Percentiles rank a stretch among this genome's conserved stretches.
These are phyloP conservation scores for Blastocystis sp. DNA, from an alignment of 352 stramenopile genomes.

Conservation along the genomic window DNA sequence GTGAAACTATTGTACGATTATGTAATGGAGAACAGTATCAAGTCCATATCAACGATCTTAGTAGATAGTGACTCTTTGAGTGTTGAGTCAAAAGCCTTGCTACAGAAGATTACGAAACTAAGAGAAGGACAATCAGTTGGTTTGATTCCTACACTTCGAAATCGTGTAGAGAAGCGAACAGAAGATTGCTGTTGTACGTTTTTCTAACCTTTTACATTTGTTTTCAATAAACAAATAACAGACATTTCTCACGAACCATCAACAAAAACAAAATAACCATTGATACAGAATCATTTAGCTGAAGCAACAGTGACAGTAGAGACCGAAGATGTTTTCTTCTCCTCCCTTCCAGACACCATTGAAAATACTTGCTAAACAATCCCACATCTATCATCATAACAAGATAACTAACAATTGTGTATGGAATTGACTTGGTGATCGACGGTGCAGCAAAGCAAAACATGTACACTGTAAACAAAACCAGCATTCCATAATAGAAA, in stretches of 20 bases:
- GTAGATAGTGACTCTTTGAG: background rate
- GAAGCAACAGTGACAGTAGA: background rate
- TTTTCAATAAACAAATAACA: background rate
- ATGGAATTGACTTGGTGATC: background rate
- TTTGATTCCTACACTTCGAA: background rate
- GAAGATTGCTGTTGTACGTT: background rate
- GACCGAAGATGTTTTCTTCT: background rate
- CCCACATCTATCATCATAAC: background rate
- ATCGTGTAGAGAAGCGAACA: background rate
- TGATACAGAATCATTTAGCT: background rate
- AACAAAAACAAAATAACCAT: background rate
- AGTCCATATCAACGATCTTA: background rate
- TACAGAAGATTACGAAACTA: background rate
- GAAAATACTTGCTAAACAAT: background rate
- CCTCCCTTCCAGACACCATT: background rate
- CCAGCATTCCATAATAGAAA: conserved; percentile 24
- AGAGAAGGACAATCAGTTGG: background rate
- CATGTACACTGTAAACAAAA: conserved; percentile 10
- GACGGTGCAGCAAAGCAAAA: conserved; percentile 13
- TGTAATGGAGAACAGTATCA: background rate
- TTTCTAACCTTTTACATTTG: background rate
- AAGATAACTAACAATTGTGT: background rate
- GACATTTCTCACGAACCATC: conserved; percentile 29
- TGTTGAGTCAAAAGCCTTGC: background rate
- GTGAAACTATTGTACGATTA: background rate